Evolutionary conservation across 352 stramenopile genomes (phyloP).

Genomic region (Pythium apleroticum): DNA sequence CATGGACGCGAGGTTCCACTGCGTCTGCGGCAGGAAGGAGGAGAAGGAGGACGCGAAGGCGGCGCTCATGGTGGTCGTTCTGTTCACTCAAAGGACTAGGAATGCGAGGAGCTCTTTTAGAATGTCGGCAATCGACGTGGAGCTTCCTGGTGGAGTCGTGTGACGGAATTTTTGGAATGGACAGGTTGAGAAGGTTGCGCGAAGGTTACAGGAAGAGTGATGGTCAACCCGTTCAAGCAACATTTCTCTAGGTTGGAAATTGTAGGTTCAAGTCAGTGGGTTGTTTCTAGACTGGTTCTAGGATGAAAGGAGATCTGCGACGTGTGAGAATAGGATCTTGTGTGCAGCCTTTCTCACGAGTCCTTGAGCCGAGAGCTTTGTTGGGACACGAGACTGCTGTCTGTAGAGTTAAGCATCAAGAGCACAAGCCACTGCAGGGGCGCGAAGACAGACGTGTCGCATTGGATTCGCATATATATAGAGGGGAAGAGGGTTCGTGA

Average conservation of each 20-base stretch:
- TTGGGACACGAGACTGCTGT: too few species aligned
- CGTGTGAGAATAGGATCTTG: background rate
- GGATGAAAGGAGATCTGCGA: background rate
- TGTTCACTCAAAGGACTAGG: background rate
- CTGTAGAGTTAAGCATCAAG: too few species aligned
- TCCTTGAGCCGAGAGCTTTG: too few species aligned
- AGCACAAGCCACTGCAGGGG: too few species aligned
- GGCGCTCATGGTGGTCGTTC: conserved; percentile 15
- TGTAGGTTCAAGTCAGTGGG: background rate
- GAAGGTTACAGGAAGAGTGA: background rate
- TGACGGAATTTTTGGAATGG: background rate
- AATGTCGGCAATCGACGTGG: background rate
- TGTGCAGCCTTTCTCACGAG: too few species aligned
- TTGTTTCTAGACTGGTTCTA: background rate
- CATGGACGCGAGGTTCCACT: conserved; percentile 57
- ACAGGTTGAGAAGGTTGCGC: background rate
- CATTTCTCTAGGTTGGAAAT: background rate
- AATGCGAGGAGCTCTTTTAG: background rate
- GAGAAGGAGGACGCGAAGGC: conserved; percentile 20
- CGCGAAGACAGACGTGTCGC: too few species aligned
- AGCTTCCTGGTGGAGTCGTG: background rate
- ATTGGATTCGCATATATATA: conserved; percentile 8
- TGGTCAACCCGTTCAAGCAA: background rate
- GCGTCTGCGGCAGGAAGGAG: conserved; percentile 25
- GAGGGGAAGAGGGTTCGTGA: background rate